phyloP scores from a whole-genome alignment of 345 rosid species.

The Syzygium grande region DNA sequence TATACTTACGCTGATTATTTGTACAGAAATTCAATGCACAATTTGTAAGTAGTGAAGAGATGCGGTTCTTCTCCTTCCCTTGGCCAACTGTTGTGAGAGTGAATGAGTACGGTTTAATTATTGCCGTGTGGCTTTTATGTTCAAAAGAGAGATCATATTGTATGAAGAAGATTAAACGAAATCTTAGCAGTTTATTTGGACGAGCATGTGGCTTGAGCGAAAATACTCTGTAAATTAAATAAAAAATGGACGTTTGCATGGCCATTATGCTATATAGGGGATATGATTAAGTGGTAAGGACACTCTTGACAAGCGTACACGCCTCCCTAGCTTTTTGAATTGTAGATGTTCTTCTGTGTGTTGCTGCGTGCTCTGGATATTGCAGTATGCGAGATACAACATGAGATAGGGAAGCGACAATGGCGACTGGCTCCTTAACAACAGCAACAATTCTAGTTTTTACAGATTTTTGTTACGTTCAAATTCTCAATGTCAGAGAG shows the following conservation, averaged over 20 bases:
- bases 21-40: not conserved
- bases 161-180: not conserved
- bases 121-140: not conserved
- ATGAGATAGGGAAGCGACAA: not conserved
- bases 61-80: not conserved
- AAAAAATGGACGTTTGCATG: not conserved
- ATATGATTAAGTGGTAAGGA: not conserved
- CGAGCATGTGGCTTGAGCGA: not conserved
- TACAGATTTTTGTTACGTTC: not conserved
- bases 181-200: not conserved
- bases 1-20: not conserved
- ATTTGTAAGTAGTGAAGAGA: not conserved
- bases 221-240: not conserved
- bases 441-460: too few relatives aligned
- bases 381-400: not conserved
- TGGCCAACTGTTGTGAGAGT: not conserved
- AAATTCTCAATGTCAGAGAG: not conserved
- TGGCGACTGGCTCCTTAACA: not conserved
- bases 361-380: not conserved
- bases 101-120: not conserved
- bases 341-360: not conserved
- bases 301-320: not conserved
- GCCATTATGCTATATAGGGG: not conserved
- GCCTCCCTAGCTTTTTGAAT: not conserved
- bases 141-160: not conserved